Base-by-base conservation (phyloP, 2,329 filamentous ascomycete genomes). In the Atkinsonella hypoxylon region DNA sequence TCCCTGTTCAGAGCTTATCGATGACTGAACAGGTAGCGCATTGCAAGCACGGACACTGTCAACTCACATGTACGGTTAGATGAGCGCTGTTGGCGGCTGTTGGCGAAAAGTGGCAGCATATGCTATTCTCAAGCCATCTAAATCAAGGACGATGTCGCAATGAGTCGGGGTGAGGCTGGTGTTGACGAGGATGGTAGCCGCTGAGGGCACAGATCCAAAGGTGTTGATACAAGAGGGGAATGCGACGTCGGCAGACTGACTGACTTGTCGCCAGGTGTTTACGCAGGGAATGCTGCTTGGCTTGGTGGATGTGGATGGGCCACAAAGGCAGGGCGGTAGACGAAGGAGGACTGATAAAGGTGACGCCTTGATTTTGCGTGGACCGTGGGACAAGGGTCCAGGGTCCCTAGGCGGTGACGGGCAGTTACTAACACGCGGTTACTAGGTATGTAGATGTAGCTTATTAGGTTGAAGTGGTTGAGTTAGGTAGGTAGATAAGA, bases 371-470 rank as follows among this genome's bases (percentile, higher is more conserved):
- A 15, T 38, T 34, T 13, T 47, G 45, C 32, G 17, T 34, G 17
- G 22, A 18, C 42, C 17, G 48, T 41, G 20, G 18, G 34, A 41
- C 49, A 42, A 49, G 52, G 54, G 55, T 54, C 51, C 55, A 54
- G n/a, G n/a, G n/a, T n/a, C n/a, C n/a, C n/a, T n/a, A n/a, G 55
- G 56, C 58, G 56, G 57, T 60, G 56, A 58, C 55, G 54, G 53
- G 49, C 43, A 48, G 39, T 22, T 42, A 8, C 26, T 8, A 36
- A 38, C 44, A 18, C 43, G 9, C 43, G 13, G 26, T 30, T 38
- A 38, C 18, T 26, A 45, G n/a, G n/a, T n/a, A n/a, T n/a, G n/a
- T n/a, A n/a, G n/a, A n/a, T n/a, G n/a, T n/a, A 26, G 36, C 31
- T 45, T 45, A 17, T 32, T 45, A 22, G 43, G 22, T 17, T 34